Evolutionary conservation across 805 yeast species (phyloP), one percentile per base, ranked within the genome.

Genomic region (Wickerhamomyces rabaulensis): DNA sequence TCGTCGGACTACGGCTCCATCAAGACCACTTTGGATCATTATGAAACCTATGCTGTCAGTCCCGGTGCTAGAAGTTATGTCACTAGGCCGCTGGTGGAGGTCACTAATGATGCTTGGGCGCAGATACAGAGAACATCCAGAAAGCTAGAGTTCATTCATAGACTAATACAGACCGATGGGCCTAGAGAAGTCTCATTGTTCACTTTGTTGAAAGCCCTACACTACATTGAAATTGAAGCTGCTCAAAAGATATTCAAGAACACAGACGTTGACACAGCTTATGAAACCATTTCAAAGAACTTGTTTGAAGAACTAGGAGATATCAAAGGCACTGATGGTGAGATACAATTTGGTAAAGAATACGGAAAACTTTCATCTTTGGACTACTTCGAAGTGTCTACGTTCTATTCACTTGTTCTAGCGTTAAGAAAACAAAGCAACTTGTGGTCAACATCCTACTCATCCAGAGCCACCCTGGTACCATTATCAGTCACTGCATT

Each of bases 401-500:
- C 56, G 9, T 63, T 68, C 26, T 68, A 74, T 46, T 75, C 84
- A 0, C 66, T 77, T 21, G 67, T 78, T 15, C 63, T 80, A 51
- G 70, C 78, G 1, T 54, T 83, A 21, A 66, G 75, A 51, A 78
- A 76, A 56, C 76, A 75, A 56, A 60, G 70, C 42, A 62, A 73
- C 52, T 48, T 75, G 36, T 78, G 81, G 81, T 62, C 69, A 6
- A 54, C 63, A 1, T 52, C 64, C 1, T 61, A 65, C 22, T 45
- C 56, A 9, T 65, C 67, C 37, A 52, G 57, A 39, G 61, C 67
- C 16, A 51, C 66, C 4, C 49, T 65, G 36, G 65, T 68, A 40
- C 75, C 81, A 5, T 52, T 71, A 7, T 68, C 73, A 3, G 70
- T 76, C 2, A 69, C 75, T 0, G 67, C 71, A 4, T 52, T 71